A percentile compares a stretch with the other conserved stretches of the same genome.
These are phyloP conservation scores for Monosporozyma aerobia DNA, from an alignment of 805 yeast genomes.

Conservation along the genomic window DNA sequence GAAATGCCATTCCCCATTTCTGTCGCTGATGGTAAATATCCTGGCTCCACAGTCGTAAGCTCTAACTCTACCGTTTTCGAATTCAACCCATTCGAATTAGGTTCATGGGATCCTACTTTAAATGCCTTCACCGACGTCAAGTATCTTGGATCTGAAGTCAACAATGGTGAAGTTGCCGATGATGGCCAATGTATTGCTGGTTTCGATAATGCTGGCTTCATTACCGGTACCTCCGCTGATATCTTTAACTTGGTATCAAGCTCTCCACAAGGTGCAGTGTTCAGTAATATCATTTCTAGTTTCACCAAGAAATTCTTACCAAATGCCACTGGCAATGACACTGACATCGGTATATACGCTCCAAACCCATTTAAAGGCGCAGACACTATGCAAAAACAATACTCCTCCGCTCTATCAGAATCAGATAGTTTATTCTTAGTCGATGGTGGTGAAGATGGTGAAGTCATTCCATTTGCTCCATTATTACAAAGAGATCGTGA, in stretches of 20 bases:
- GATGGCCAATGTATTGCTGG: conserved; percentile 50
- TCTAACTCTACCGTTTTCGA: conserved; percentile 63
- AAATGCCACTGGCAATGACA: conserved; percentile 40
- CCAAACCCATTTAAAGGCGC: conserved; percentile 64
- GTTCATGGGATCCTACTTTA: conserved; percentile 79
- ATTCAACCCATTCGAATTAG: conserved; percentile 61
- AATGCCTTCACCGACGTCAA: conserved; percentile 55
- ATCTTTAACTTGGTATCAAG: conserved; percentile 58
- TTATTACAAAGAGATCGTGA: conserved; percentile 49
- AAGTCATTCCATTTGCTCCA: conserved; percentile 55
- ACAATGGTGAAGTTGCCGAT: conserved; percentile 46
- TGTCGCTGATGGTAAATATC: conserved; percentile 56
- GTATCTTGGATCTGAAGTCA: conserved; percentile 60
- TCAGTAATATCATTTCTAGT: neutral
- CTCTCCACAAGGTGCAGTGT: conserved; percentile 33
- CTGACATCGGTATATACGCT: conserved; percentile 56
- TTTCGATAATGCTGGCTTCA: conserved; percentile 71
- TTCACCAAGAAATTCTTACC: conserved; percentile 38
- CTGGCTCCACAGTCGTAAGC: conserved; percentile 45
- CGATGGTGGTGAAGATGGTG: conserved; percentile 66
- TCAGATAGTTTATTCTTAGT: conserved; percentile 43
- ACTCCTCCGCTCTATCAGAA: conserved; percentile 31
- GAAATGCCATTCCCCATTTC: conserved; percentile 67
- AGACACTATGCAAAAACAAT: conserved; percentile 27
- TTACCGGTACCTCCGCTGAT: conserved; percentile 76